phyloP scores from a whole-genome alignment of 208 protist genomes.

The Acanthamoeba sp. region DNA sequence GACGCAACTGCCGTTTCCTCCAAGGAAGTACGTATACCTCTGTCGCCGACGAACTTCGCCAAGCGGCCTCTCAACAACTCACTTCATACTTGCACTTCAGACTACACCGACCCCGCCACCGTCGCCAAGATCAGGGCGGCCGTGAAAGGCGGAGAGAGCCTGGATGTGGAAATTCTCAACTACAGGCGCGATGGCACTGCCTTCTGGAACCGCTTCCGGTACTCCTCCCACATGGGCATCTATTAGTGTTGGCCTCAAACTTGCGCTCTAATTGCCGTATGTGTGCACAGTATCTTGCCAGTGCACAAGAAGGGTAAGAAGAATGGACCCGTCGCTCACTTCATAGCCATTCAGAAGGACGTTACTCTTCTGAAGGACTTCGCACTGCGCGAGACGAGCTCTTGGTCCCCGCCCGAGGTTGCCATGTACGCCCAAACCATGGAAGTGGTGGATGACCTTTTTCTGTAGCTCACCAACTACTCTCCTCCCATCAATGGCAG shows the following conservation, averaged over 20 bases:
- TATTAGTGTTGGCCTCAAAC: not conserved
- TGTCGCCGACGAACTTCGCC: no score
- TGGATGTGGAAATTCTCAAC: conserved; percentile 79
- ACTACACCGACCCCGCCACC: conserved; percentile 32
- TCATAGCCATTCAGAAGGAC: conserved; percentile 67
- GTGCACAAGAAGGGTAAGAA: conserved; percentile 54
- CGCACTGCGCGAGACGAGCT: not conserved
- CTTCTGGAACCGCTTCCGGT: conserved; percentile 79
- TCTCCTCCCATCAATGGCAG: not conserved
- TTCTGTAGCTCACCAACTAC: no score
- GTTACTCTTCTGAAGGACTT: conserved; percentile 63
- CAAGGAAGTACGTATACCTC: not conserved
- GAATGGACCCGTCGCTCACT: not conserved
- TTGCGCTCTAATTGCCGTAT: not conserved
- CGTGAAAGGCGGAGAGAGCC: not conserved
- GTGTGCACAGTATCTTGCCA: not conserved
- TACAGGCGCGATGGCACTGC: conserved; percentile 70
- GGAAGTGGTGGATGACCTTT: not conserved
- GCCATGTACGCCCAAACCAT: conserved; percentile 10
- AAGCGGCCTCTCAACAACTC: no score
- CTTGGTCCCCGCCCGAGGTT: conserved; percentile 61
- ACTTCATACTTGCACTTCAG: no score
- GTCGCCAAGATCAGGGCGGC: conserved; percentile 14
- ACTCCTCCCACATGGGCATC: not conserved
- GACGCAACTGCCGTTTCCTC: conserved; percentile 58